Evolutionary conservation across 176 grass and related monocot species (phyloP).

Genomic region (Rhynchospora breviuscula): DNA sequence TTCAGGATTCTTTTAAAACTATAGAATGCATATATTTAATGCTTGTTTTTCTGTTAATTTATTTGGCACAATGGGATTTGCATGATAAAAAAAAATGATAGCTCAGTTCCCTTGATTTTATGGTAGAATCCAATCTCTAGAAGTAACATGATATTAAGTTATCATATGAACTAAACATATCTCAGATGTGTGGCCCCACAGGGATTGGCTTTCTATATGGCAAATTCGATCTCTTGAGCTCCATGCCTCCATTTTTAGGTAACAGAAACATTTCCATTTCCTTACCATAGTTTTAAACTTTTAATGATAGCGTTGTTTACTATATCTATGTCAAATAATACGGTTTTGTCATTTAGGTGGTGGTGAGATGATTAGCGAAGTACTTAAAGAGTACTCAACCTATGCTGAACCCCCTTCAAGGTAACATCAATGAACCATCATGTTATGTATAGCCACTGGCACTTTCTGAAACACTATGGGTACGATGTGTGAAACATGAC

Average conservation of each 20-base stretch:
- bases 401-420: conserved; percentile 94
- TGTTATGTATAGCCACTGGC: neutral
- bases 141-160: conserved; percentile 22
- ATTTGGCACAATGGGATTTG: neutral
- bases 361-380: conserved; percentile 92
- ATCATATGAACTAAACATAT: conserved; percentile 48
- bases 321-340: conserved; percentile 6
- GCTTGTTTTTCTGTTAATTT: neutral
- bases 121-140: neutral
- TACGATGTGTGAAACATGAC: neutral
- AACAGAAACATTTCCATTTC: conserved; percentile 23
- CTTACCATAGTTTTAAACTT: conserved; percentile 12
- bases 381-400: conserved; percentile 76
- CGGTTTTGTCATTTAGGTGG: conserved; percentile 47
- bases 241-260: conserved; percentile 96
- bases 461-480: neutral
- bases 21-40: neutral
- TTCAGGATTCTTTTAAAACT: neutral
- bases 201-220: conserved; percentile 76
- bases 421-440: conserved; percentile 24
- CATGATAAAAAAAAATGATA: neutral
- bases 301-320: conserved; percentile 6
- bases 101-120: neutral
- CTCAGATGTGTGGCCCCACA: conserved; percentile 99
- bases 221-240: conserved; percentile 65